Base-by-base conservation (phyloP, 257 asterid genomes). In the Pogostemon cablin region DNA sequence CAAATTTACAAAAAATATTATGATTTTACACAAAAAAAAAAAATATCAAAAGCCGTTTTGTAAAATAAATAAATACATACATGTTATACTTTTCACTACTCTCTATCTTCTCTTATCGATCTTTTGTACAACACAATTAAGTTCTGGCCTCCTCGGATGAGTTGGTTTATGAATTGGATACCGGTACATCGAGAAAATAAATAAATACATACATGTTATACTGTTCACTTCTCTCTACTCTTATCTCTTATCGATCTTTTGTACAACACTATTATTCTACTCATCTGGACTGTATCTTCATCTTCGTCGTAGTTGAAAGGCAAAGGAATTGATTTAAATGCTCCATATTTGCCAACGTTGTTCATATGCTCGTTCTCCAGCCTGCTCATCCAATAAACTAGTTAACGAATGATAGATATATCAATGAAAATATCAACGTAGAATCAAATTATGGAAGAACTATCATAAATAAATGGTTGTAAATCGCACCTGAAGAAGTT, bases 291-390 rank as follows among this genome's bases (percentile, higher is more conserved):
- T 67, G 81, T 83, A 7, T 82, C 75, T 65, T 75, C 87, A 4
- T 82, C 89, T 58, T 73, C 81, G 0, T 81, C 78, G 4, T 80
- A 82, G 55, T 82, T 83, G 77, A 86, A 86, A 12, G 92, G 96
- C 41, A 86, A 59, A 4, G 96, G 96, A 64, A 86, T 89, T n/a
- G 88, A 81, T 72, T 88, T 86, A 81, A 82, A 88, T 53, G 92
- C 92, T 1, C 92, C 86, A 25, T 53, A 86, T 40, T 84, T 82
- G 5, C 96, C 96, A 9, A 86, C 92, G 67, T 88, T 88, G 82
- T 88, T 88, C 3, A 88, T 78, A 72, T 88, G 96, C 56, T 88
- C 96, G 41, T 88, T 84, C 81, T 88, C 96, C 74, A 88, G 75
- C 82, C 96, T 86, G 83, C 64, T 34, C 52, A 15, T 42, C 6